A percentile compares a stretch with the other conserved stretches of the same genome.
phyloP scores from a whole-genome alignment of 2,329 filamentous ascomycete genomes.

The Acephala macrosclerotiorum region DNA sequence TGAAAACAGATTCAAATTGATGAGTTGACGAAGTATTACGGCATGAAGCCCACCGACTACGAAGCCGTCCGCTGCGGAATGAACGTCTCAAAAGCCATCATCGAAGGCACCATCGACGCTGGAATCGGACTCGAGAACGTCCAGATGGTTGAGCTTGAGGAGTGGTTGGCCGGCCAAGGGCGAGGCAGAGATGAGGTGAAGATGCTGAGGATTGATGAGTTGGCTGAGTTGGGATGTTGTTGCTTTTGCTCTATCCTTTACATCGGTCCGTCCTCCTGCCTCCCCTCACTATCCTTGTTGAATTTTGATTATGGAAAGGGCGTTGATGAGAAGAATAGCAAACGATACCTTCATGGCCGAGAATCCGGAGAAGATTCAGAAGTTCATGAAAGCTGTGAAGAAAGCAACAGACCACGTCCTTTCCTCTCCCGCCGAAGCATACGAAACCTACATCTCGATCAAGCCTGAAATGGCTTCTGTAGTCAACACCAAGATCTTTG shows the following conservation, averaged over 20 bases:
- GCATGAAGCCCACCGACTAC: slow-evolving; percentile 76
- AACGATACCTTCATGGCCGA: slow-evolving; percentile 74
- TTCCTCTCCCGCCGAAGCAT: slow-evolving; percentile 66
- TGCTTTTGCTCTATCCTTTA: slow-evolving; percentile 86
- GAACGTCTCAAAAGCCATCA: slow-evolving; percentile 82
- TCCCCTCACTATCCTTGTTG: no score
- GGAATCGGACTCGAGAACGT: slow-evolving; percentile 83
- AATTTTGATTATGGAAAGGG: neutral
- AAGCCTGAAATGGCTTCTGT: slow-evolving; percentile 73
- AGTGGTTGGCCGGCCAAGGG: slow-evolving; percentile 72
- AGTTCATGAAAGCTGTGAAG: slow-evolving; percentile 78
- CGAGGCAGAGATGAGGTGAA: slow-evolving; percentile 73
- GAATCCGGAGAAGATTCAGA: slow-evolving; percentile 69
- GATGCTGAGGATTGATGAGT: slow-evolving; percentile 83
- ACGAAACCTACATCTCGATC: slow-evolving; percentile 73
- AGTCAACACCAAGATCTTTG: slow-evolving; percentile 81
- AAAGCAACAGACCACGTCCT: slow-evolving; percentile 77
- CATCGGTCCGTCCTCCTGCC: slow-evolving; percentile 62
- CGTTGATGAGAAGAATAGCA: slow-evolving; percentile 28
- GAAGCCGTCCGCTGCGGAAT: slow-evolving; percentile 81
- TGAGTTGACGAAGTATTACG: slow-evolving; percentile 80
- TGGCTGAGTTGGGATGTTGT: slow-evolving; percentile 81
- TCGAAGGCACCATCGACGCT: slow-evolving; percentile 74
- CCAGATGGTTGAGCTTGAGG: slow-evolving; percentile 83
- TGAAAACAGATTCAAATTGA: slow-evolving; percentile 74